Base-by-base conservation (phyloP, 179 eudicot species). In the Nepenthes alata region DNA sequence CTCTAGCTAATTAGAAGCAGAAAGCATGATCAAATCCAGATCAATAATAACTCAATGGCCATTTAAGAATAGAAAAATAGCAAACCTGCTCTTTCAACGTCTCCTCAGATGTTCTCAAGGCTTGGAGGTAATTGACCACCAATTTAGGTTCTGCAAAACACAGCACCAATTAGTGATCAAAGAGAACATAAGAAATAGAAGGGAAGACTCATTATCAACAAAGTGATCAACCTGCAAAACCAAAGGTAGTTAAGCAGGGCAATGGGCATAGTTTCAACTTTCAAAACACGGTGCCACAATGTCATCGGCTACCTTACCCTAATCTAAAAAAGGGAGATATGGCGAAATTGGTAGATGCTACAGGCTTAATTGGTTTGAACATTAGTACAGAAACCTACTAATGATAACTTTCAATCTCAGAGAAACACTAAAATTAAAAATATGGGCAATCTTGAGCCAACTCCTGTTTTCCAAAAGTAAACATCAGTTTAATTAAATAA, bases 41-140 rank as follows among this genome's bases (percentile, higher is more conserved):
- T 5, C 47, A 16, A 47, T 34, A 58, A 52, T 14, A 47, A 49
- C 15, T 2, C 48, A 6, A 45, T 47, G 15, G 59, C 38, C 36
- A 52, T 34, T 35, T 38, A 37, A 64, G 9, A 59, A 25, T 12
- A 53, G 48, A 67, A 48, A 55, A 47, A 58, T 35, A 62, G 50
- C 57, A 62, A 59, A 87, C 99, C 95, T 90, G 97, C 79, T 93
- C 98, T 72, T 82, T 77, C 58, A 93, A 63, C 5, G 91, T 85
- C 76, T 90, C 96, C 69, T 93, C 98, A 14, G 98, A 87, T 37
- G 94, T 79, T 70, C 79, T 87, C 67, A 94, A 70, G 67, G 75
- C 76, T 70, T 84, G 96, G 62, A 85, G 85, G 75, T 80, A 85
- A 70, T 65, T 82, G 69, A 90, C 77, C 11, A 94, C 96, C 35